These are phyloP conservation scores for Micractinium conductrix DNA, from an alignment of 139 green algal species.

Conservation along the genomic window DNA sequence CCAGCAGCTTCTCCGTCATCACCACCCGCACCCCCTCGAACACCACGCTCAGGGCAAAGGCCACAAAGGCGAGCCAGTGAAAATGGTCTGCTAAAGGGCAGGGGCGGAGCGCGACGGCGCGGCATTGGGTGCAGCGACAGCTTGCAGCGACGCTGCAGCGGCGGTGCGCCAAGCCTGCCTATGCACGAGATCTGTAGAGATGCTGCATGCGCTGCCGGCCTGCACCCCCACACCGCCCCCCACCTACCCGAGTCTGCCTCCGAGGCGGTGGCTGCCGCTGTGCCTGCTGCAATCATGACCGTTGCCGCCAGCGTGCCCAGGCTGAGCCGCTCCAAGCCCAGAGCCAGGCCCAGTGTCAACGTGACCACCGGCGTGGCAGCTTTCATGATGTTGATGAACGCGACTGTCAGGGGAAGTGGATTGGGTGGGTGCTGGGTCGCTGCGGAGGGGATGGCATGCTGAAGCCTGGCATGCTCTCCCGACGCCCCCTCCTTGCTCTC, in stretches of 20 bases:
- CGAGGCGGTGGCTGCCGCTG: slow-evolving; percentile 30
- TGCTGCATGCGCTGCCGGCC: background rate
- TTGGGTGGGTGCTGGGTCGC: too few species aligned
- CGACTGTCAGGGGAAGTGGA: slow-evolving; percentile 11
- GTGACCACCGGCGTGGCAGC: slow-evolving; percentile 52
- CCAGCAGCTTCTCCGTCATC: slow-evolving; percentile 35
- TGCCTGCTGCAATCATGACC: slow-evolving; percentile 44
- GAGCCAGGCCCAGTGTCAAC: slow-evolving; percentile 30
- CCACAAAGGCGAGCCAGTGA: slow-evolving; percentile 36
- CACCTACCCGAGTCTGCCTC: slow-evolving; percentile 1
- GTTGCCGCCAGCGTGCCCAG: slow-evolving; percentile 16
- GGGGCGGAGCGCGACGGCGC: too few species aligned
- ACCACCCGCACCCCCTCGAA: slow-evolving; percentile 52
- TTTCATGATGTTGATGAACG: slow-evolving; percentile 61
- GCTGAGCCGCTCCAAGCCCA: slow-evolving; percentile 39
- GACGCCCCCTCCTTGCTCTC: too few species aligned
- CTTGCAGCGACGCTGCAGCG: background rate
- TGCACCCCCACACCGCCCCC: too few species aligned
- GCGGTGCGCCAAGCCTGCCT: background rate
- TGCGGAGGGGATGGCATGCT: background rate
- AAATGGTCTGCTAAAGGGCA: slow-evolving; percentile 30
- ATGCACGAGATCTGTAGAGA: background rate
- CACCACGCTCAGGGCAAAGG: slow-evolving; percentile 34
- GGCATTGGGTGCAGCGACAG: too few species aligned
- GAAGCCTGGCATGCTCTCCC: background rate